phyloP scores from a whole-genome alignment of 306 rosid species.

The Fagus crenata region DNA sequence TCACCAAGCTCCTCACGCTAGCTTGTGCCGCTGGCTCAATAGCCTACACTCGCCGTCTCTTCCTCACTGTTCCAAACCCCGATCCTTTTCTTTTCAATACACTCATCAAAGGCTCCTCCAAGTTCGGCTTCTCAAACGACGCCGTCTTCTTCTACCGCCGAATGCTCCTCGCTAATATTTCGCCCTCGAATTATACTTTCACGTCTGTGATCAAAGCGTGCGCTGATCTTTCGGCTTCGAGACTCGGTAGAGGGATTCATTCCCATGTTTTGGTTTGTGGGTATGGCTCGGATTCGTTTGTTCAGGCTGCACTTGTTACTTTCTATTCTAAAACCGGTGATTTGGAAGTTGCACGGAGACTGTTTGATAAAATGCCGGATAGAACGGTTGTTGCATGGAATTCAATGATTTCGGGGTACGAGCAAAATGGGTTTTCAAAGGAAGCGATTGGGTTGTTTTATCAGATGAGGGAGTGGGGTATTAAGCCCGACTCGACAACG shows the following conservation, averaged over 20 bases:
- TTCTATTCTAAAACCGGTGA: slow-evolving; percentile 57
- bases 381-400: slow-evolving; percentile 80
- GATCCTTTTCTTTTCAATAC: slow-evolving; percentile 75
- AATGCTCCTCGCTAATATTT: slow-evolving; percentile 51
- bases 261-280: slow-evolving; percentile 67
- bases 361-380: slow-evolving; percentile 69
- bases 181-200: slow-evolving; percentile 68
- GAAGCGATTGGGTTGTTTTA: slow-evolving; percentile 56
- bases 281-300: slow-evolving; percentile 57
- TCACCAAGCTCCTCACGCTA: slow-evolving; percentile 72
- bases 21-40: slow-evolving; percentile 75
- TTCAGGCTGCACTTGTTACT: slow-evolving; percentile 59
- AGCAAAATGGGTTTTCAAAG: slow-evolving; percentile 61
- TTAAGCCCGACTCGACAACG: slow-evolving; percentile 63
- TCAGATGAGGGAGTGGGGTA: slow-evolving; percentile 44
- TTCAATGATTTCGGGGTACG: slow-evolving; percentile 78
- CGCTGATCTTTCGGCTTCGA: slow-evolving; percentile 56
- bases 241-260: slow-evolving; percentile 51
- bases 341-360: slow-evolving; percentile 42
- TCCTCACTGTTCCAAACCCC: slow-evolving; percentile 49
- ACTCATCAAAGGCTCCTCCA: slow-evolving; percentile 61
- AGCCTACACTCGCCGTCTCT: slow-evolving; percentile 59
- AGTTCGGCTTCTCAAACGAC: slow-evolving; percentile 54
- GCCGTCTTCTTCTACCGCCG: slow-evolving; percentile 56
- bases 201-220: slow-evolving; percentile 91